Base-by-base conservation (phyloP, 257 asterid species). In the Agastache rugosa region DNA sequence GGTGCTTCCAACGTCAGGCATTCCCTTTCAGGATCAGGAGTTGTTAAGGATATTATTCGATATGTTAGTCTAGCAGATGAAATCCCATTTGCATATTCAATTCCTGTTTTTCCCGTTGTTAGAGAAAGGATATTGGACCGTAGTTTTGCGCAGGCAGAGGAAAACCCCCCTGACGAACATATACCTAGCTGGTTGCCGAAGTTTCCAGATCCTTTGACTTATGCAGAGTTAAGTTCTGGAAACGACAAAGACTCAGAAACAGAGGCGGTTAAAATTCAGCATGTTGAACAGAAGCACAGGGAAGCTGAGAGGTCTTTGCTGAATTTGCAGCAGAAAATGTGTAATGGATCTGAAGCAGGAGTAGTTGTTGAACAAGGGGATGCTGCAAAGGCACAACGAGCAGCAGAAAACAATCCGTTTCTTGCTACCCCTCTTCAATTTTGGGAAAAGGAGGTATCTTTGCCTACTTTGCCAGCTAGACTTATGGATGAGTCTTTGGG, bases 131-230 rank as follows among this genome's bases (percentile, higher is more conserved):
- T 42, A 69, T 71, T 71, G 39, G 77, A 75, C 71, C 82, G 77
- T 27, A 81, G 88, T 82, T 86, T 83, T 77, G 78, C 72, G 41
- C 88, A 82, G 74, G 79, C 73, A 4, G 89, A 81, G 27, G 91
- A 82, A 68, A 72, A 15, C 17, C 88, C 90, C 0, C 91, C 88
- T 12, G 75, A 63, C 11, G 89, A 81, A 45, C 89, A 89, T 78
- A 85, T 93, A 72, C 97, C 97, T 63, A 71, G 82, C 65, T 93
- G 98, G 94, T 71, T 88, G 78, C 94, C 87, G 47, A 81, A 37
- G 78, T 86, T 85, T 74, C 94, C 90, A 8, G 85, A 83, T 65
- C 81, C 86, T 8, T 75, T 67, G 34, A 83, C 96, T 58, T 85
- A 71, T 17, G 58, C 58, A 44, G 73, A 80, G 35, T 50, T 66